Conservation (phyloP, 768 basidiomycete genomes). For the Tremella yokohamensis region DNA sequence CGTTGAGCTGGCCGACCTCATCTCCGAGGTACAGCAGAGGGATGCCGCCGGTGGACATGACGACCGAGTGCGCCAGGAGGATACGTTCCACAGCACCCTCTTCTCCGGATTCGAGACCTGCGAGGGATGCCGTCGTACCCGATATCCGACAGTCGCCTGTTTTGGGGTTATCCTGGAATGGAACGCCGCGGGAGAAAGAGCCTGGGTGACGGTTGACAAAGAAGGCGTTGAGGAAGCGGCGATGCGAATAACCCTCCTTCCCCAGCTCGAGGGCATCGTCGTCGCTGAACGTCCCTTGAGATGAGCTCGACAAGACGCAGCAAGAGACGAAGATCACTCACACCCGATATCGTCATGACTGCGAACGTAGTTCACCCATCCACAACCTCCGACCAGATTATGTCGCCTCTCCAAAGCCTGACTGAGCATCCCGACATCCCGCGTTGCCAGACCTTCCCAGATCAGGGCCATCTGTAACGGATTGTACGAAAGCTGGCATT, state of each 20-base stretch:
- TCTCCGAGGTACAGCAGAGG: constrained; percentile 16
- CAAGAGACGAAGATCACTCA: not conserved
- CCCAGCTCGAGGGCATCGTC: constrained; percentile 15
- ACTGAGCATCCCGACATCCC: constrained; percentile 5
- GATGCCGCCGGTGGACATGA: constrained; percentile 15
- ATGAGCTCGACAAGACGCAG: not conserved
- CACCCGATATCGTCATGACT: constrained; percentile 18
- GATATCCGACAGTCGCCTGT: constrained; percentile 17
- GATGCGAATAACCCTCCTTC: constrained; percentile 12
- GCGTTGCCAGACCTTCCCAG: constrained; percentile 17
- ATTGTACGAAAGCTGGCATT: constrained; percentile 17
- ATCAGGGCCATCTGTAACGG: constrained; percentile 17
- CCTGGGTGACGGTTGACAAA: constrained; percentile 15
- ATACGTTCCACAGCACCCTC: constrained; percentile 13
- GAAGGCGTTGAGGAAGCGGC: constrained; percentile 17
- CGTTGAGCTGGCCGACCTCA: constrained; percentile 16
- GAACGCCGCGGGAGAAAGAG: constrained; percentile 14
- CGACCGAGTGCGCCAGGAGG: constrained; percentile 9
- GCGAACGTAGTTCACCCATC: constrained; percentile 15
- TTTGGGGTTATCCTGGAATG: constrained; percentile 15
- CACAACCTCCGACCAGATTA: constrained; percentile 6
- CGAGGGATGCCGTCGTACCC: constrained; percentile 11
- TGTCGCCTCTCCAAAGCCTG: constrained; percentile 13
- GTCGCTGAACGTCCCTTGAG: constrained; percentile 14
- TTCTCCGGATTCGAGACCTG: constrained; percentile 13